Evolutionary conservation across 2,329 filamentous ascomycete genomes (phyloP).

Genomic region (Fusarium udum): DNA sequence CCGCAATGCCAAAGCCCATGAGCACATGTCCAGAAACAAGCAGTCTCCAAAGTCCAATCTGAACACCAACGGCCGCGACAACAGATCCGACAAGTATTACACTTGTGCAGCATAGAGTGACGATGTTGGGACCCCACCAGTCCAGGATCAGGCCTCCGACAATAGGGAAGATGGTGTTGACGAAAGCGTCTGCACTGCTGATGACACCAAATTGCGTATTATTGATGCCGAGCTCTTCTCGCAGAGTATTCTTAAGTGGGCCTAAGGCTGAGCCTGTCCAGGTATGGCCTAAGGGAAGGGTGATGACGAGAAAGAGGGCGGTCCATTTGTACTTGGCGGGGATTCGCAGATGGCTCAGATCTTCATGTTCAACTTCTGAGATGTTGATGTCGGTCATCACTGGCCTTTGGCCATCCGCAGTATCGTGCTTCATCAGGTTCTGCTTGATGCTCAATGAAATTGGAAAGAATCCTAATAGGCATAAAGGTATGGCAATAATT

Average conservation of each 20-base stretch:
- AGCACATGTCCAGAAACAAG: neutral
- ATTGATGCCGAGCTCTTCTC: neutral
- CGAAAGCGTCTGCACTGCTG: neutral
- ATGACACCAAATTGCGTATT: neutral
- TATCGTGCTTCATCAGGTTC: neutral
- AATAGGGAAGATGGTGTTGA: neutral
- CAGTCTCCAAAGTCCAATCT: neutral
- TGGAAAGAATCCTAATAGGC: accelerated
- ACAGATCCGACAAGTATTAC: neutral
- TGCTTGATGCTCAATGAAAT: neutral
- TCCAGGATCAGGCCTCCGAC: neutral
- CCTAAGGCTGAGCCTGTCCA: neutral
- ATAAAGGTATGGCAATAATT: neutral
- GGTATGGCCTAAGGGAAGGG: neutral
- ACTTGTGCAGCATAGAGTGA: neutral
- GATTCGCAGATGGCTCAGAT: accelerated
- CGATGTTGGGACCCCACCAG: neutral
- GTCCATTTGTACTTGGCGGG: neutral
- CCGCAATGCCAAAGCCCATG: neutral
- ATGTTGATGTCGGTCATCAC: neutral
- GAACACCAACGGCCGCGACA: neutral
- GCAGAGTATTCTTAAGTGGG: neutral
- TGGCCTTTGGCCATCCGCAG: neutral
- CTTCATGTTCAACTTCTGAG: neutral
- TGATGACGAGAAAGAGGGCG: neutral